Percentiles rank a stretch among this genome's conserved stretches.
Conservation (phyloP, 2,329 filamentous ascomycete species). For the Emydomyces testavorans region DNA sequence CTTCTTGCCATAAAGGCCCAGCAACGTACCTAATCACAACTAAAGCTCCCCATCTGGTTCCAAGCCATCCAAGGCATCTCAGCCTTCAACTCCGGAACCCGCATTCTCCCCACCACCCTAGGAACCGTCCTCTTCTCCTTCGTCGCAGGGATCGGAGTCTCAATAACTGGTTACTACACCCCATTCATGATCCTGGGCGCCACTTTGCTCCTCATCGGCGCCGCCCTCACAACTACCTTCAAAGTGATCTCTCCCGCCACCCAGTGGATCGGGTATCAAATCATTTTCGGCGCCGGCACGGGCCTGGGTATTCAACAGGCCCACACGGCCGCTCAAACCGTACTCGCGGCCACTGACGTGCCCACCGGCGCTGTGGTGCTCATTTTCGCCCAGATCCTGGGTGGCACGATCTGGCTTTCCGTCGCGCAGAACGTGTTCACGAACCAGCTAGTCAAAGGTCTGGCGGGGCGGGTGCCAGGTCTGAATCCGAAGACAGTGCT, state of each 20-base stretch:
- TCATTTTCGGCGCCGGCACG: slow-evolving; percentile 27
- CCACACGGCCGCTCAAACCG: slow-evolving; percentile 28
- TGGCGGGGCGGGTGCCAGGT: slow-evolving; percentile 21
- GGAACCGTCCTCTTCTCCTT: slow-evolving; percentile 25
- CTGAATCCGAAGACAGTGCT: slow-evolving; percentile 23
- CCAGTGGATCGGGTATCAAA: slow-evolving; percentile 33
- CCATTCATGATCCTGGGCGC: slow-evolving; percentile 31
- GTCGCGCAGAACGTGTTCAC: slow-evolving; percentile 32
- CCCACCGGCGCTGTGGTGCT: slow-evolving; percentile 28
- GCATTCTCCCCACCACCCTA: slow-evolving; percentile 27
- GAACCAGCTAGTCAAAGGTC: slow-evolving; percentile 25
- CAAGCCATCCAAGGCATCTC: slow-evolving; percentile 34
- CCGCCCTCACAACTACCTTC: slow-evolving; percentile 29
- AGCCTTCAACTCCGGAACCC: slow-evolving; percentile 27
- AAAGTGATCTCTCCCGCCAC: slow-evolving; percentile 23
- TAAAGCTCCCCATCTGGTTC: slow-evolving; percentile 28
- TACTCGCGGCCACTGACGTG: slow-evolving; percentile 25
- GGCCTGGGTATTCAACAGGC: slow-evolving; percentile 30
- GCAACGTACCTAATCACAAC: background rate
- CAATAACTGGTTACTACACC: slow-evolving; percentile 30
- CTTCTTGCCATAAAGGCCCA: too few relatives aligned
- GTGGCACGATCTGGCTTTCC: slow-evolving; percentile 30
- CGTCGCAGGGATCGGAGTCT: slow-evolving; percentile 24
- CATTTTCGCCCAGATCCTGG: slow-evolving; percentile 30
- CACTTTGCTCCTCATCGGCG: slow-evolving; percentile 26